A percentile compares a stretch with the other conserved stretches of the same genome.
Conservation (phyloP, 305 asterid genomes). For the Vinca major region DNA sequence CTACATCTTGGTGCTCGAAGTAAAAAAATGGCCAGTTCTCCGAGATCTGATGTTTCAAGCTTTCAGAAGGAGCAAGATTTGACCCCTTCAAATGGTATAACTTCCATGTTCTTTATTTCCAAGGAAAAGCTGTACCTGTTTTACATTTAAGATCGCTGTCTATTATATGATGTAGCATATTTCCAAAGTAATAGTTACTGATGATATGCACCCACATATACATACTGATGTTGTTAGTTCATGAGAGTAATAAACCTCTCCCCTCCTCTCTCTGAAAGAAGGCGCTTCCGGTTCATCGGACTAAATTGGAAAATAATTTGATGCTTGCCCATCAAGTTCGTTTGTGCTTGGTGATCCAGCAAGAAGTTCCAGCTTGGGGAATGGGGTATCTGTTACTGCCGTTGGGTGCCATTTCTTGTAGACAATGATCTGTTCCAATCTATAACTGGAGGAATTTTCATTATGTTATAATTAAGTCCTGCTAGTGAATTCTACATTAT, state of each 20-base stretch:
- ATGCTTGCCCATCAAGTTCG: neutral
- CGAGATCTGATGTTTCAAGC: constrained; percentile 56
- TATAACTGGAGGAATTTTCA: neutral
- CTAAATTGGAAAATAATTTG: neutral
- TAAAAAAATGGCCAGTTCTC: constrained; percentile 45
- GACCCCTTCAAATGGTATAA: constrained; percentile 55
- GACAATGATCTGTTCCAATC: neutral
- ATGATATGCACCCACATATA: neutral
- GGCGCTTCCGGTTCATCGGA: no score
- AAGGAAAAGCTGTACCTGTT: neutral
- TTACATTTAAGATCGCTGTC: neutral
- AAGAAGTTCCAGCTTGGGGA: neutral
- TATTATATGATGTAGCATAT: neutral
- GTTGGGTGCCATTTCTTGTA: neutral
- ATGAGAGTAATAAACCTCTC: neutral
- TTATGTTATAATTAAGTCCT: neutral
- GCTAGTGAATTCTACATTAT: neutral
- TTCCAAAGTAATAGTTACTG: neutral
- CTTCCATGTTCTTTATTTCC: constrained; percentile 7
- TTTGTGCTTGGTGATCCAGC: neutral
- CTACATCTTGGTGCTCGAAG: constrained; percentile 74
- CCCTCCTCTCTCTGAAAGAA: no score
- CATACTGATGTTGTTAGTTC: neutral
- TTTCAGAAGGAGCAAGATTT: constrained; percentile 40
- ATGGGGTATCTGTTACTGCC: neutral